Percentiles rank a stretch among this genome's conserved stretches.
These are phyloP conservation scores for Adansonia rubrostipa DNA, from an alignment of 441 rosid genomes.

Conservation along the genomic window DNA sequence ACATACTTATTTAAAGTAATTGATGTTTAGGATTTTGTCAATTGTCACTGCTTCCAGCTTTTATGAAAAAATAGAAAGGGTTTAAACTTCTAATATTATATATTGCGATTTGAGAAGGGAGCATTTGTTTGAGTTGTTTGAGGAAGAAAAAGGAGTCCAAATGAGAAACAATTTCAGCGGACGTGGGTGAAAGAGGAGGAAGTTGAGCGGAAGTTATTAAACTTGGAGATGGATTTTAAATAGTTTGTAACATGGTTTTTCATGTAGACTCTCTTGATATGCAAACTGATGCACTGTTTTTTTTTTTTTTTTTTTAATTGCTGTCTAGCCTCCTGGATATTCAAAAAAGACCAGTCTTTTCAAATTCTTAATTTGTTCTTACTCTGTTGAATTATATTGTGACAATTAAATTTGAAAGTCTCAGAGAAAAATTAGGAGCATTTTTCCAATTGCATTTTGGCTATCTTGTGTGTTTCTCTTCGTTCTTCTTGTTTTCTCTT, in stretches of 20 bases:
- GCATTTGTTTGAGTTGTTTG: background rate
- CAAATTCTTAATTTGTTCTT: background rate
- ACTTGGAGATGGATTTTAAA: conserved; percentile 5
- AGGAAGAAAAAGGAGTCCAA: background rate
- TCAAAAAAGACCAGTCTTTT: background rate
- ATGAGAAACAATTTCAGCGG: conserved; percentile 2
- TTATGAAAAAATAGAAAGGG: background rate
- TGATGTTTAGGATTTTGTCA: background rate
- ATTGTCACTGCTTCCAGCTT: background rate
- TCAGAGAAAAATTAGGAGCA: background rate
- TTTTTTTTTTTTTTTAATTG: background rate
- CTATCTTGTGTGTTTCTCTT: background rate
- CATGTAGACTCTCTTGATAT: background rate
- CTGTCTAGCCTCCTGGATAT: background rate
- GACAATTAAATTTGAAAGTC: conserved; percentile 10
- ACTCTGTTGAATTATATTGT: too few species aligned
- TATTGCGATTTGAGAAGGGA: background rate
- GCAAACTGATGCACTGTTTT: too few species aligned
- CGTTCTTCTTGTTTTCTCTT: background rate
- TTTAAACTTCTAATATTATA: background rate
- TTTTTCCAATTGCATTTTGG: too few species aligned
- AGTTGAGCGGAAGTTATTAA: background rate
- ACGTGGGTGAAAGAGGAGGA: conserved; percentile 1
- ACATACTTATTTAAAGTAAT: too few species aligned
- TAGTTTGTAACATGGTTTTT: background rate